Conservation (phyloP, 331 rosid genomes). For the Prunus yedoensis region DNA sequence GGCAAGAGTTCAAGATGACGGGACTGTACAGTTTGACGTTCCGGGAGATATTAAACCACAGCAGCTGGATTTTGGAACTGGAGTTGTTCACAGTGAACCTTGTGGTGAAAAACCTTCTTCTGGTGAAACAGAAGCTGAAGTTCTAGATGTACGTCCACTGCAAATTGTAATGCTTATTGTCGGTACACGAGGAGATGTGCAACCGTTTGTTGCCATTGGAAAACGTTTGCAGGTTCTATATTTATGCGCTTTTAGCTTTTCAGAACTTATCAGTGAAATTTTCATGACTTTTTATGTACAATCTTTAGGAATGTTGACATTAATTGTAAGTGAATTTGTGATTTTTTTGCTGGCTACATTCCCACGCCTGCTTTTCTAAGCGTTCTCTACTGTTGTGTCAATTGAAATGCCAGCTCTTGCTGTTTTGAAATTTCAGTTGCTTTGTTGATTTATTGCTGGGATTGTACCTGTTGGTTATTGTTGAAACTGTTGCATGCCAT, state of each 20-base stretch:
- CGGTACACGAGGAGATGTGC: conserved; percentile 94
- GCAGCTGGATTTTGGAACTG: conserved; percentile 38
- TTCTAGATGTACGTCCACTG: conserved; percentile 46
- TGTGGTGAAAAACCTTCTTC: conserved; percentile 20
- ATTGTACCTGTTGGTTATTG: not conserved
- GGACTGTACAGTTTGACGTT: conserved; percentile 70
- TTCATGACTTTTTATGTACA: not conserved
- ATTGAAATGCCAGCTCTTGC: not conserved
- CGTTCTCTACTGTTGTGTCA: not conserved
- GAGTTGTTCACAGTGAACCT: conserved; percentile 18
- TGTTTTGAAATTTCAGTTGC: not conserved
- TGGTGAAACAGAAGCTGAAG: conserved; percentile 17
- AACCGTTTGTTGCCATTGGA: conserved; percentile 93
- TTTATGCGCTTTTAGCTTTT: not conserved
- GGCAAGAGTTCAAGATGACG: conserved; percentile 56
- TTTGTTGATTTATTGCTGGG: not conserved
- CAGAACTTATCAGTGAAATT: not conserved
- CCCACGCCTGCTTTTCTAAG: not conserved
- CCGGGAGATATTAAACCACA: conserved; percentile 49
- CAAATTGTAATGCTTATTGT: conserved; percentile 95
- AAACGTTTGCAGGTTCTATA: conserved; percentile 71
- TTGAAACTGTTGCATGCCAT: not conserved
- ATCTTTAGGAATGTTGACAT: not conserved
- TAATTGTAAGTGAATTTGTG: not conserved
- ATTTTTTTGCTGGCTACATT: not conserved